A percentile compares a stretch with the other conserved stretches of the same genome.
Evolutionary conservation across 2,329 filamentous ascomycete genomes (phyloP).

Genomic region (Colletotrichum camelliae): DNA sequence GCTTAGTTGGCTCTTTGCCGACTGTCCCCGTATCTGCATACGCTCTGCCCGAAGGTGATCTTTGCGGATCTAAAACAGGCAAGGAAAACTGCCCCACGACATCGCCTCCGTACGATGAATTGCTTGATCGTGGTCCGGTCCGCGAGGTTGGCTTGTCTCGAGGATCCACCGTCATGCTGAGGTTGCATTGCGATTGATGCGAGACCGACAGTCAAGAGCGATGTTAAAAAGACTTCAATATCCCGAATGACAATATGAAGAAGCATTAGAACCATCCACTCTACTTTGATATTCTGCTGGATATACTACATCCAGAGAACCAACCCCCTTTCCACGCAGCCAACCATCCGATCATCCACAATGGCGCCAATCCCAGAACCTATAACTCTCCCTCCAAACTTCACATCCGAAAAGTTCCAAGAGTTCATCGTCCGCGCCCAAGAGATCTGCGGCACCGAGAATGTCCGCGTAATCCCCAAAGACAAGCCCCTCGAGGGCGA

Average conservation of each 20-base stretch:
- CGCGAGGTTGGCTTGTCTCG: background rate
- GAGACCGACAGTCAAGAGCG: background rate
- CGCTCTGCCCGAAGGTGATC: background rate
- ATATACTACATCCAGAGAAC: background rate
- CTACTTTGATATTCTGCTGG: background rate
- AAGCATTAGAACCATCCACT: background rate
- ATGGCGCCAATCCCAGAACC: slow-evolving; percentile 9
- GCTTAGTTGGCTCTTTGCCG: background rate
- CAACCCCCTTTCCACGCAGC: background rate
- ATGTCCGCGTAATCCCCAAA: slow-evolving; percentile 23
- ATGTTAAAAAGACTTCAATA: background rate
- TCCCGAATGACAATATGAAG: background rate
- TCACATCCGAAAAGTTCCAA: slow-evolving; percentile 24
- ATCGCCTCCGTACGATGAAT: background rate
- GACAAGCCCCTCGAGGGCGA: slow-evolving; percentile 20
- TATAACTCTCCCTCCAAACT: slow-evolving; percentile 12
- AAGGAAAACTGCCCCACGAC: background rate
- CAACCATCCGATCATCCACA: background rate
- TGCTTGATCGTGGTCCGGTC: background rate
- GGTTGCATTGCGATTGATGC: background rate
- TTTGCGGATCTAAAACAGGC: background rate
- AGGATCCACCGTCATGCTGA: background rate
- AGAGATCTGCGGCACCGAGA: slow-evolving; percentile 28
- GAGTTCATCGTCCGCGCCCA: slow-evolving; percentile 23
- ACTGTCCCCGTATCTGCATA: background rate